A percentile compares a stretch with the other conserved stretches of the same genome.
phyloP scores from a whole-genome alignment of 2,329 filamentous ascomycete genomes.

The Fusarium buharicum region DNA sequence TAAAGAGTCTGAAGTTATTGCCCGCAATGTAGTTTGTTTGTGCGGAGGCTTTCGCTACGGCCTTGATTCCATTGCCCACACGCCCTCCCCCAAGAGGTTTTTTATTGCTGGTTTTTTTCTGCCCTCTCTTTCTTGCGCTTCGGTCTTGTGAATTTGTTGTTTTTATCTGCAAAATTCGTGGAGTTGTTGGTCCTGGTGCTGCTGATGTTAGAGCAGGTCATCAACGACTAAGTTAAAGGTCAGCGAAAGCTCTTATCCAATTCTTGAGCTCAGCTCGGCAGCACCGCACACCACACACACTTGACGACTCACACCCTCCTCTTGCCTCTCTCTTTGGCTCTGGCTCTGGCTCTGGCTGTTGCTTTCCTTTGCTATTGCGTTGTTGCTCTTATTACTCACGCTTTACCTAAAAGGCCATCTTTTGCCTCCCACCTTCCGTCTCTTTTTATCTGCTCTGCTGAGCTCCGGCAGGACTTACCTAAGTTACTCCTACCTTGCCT shows the following conservation, averaged over 20 bases:
- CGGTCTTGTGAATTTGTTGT: conserved; percentile 9
- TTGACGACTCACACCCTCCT: conserved; percentile 40
- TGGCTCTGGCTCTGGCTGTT: conserved; percentile 28
- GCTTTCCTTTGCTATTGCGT: conserved; percentile 32
- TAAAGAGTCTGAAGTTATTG: conserved; percentile 24
- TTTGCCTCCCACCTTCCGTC: conserved; percentile 46
- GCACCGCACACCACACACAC: conserved; percentile 41
- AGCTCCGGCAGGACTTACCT: conserved; percentile 36
- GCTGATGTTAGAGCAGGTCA: conserved; percentile 21
- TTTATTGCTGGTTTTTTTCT: conserved; percentile 9
- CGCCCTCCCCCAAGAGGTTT: conserved; percentile 41
- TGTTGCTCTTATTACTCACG: conserved; percentile 43
- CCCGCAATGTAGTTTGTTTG: conserved; percentile 24
- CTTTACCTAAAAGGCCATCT: conserved; percentile 44
- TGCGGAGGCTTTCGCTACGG: conserved; percentile 40
- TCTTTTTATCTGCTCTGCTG: conserved; percentile 33
- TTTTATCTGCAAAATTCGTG: background rate
- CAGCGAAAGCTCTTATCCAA: conserved; percentile 27
- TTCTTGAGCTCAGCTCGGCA: conserved; percentile 39
- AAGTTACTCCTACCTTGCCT: conserved; percentile 19
- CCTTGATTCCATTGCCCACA: conserved; percentile 38
- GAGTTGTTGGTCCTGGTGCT: conserved; percentile 20
- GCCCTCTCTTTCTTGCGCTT: conserved; percentile 15
- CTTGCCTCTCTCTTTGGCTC: conserved; percentile 36
- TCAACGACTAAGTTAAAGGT: conserved; percentile 22